Base-by-base conservation (phyloP, 805 yeast genomes). In the Vanderwaltozyma polyspora region DNA sequence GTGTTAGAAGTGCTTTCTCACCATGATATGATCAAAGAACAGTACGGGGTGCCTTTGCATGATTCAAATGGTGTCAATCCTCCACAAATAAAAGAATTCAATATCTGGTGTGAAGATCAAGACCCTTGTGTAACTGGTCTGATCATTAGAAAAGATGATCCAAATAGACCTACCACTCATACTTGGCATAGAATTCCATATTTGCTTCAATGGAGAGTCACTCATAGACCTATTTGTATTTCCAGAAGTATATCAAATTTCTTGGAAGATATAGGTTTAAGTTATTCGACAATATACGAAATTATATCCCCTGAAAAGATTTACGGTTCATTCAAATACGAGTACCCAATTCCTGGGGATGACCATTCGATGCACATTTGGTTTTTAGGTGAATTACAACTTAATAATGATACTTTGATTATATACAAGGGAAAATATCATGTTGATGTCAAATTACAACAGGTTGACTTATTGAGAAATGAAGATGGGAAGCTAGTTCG, bases 101-200 rank as follows among this genome's bases (percentile, higher is more conserved):
- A 42, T 16, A 39, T 57, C 19, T 55, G 60, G 62, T 44, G 53
- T 26, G 54, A 55, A 30, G 58, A 56, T 27, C 49, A 46, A 29
- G 50, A 49, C 21, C 53, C 55, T 5, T 48, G 55, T 24, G 41
- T 56, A 6, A 47, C 44, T 22, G 59, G 59, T 12, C 19, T 53
- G 8, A 35, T 41, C 7, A 30, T 54, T 3, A 46, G 35, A 23
- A 51, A 51, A 15, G 33, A 43, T 15, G 38, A 39, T n/a, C 29
- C 33, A 14, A 14, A 26, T 16, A 35, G 16, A 19, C 10, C n/a
- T 8, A 16, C 30, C 3, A 27, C 23, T 25, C 43, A 42, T 31
- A 32, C 34, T 8, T 55, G 59, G 59, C 43, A 52, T 33, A 35
- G 38, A 14, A 28, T 54, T 2, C 55, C 54, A 1, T 41, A 35